phyloP scores from a whole-genome alignment of 2,329 filamentous ascomycete species.

The Ascochyta lentis region DNA sequence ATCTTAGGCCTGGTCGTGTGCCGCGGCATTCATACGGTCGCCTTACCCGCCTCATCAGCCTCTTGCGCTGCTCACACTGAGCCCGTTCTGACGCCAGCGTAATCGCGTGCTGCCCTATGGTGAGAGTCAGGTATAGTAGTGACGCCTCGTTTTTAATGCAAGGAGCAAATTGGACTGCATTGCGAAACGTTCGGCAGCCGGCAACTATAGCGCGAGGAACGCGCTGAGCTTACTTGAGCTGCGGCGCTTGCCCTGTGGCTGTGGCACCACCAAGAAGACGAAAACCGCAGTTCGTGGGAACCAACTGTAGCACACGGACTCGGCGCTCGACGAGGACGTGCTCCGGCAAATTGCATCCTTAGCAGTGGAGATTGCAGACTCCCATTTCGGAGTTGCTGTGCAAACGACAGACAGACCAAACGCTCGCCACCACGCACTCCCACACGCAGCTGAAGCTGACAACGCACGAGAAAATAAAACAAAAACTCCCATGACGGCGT shows the following conservation, averaged over 20 bases:
- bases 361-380: constrained; percentile 5
- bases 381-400: background rate
- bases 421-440: background rate
- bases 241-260: constrained; percentile 9
- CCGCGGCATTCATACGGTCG: background rate
- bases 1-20: constrained; percentile 1
- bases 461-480: background rate
- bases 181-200: constrained; percentile 17
- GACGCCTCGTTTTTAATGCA: constrained; percentile 4
- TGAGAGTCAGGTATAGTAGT: background rate
- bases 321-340: background rate
- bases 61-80: background rate
- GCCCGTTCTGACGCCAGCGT: no score
- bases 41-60: constrained; percentile 2
- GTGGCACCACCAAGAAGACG: constrained; percentile 4
- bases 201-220: constrained; percentile 10
- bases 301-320: constrained; percentile 1
- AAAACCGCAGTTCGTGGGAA: constrained; percentile 4
- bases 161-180: constrained; percentile 13
- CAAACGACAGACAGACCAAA: background rate
- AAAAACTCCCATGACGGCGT: background rate
- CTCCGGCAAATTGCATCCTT: constrained; percentile 5
- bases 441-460: background rate
- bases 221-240: constrained; percentile 6
- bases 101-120: background rate